A percentile compares a stretch with the other conserved stretches of the same genome.
phyloP scores from a whole-genome alignment of 225 moss, liverwort and hornwort species.

The Pseudisothecium myosuroides region DNA sequence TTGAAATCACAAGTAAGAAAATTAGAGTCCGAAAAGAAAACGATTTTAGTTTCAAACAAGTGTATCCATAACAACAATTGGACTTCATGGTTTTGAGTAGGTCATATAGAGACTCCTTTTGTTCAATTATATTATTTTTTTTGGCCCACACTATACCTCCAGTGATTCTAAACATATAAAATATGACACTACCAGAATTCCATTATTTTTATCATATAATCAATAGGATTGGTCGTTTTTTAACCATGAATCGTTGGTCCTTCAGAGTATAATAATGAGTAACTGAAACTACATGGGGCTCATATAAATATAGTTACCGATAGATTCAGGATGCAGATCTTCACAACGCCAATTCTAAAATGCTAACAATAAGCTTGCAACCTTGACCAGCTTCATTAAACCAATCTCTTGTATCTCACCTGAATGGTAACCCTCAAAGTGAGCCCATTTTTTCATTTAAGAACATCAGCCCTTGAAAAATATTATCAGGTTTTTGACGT shows the following conservation, averaged over 20 bases:
- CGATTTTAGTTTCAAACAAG: background rate
- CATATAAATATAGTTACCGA: background rate
- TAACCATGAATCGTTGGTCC: background rate
- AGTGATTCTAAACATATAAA: background rate
- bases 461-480: background rate
- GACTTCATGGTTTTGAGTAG: background rate
- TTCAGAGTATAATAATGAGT: background rate
- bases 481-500: background rate
- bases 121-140: background rate
- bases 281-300: background rate
- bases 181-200: background rate
- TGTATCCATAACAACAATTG: background rate
- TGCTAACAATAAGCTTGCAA: background rate
- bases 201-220: background rate
- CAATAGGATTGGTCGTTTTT: background rate
- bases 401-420: background rate
- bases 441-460: background rate
- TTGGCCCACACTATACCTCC: background rate
- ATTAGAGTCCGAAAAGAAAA: background rate
- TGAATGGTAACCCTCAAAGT: background rate
- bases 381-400: background rate
- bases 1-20: background rate
- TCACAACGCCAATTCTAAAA: background rate
- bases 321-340: background rate
- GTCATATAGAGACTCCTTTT: background rate